A percentile compares a stretch with the other conserved stretches of the same genome.
These are phyloP conservation scores for Biscogniauxia sp. DNA, from an alignment of 2,329 filamentous ascomycete genomes.

Conservation along the genomic window DNA sequence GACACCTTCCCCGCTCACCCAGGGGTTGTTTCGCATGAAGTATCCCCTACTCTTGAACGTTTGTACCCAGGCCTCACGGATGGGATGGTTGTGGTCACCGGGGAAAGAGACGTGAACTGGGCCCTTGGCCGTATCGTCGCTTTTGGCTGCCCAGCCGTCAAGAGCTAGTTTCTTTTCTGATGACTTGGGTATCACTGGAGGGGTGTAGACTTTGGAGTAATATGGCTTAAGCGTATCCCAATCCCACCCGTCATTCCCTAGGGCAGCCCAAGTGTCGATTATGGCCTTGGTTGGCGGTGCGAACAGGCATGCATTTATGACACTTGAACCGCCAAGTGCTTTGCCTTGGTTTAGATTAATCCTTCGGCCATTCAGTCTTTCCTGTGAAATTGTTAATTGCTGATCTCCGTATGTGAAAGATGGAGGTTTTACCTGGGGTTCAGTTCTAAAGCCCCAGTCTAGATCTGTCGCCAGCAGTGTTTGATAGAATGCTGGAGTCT, in stretches of 20 bases:
- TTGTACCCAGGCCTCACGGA: slow-evolving; percentile 8
- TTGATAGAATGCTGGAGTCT: slow-evolving; percentile 9
- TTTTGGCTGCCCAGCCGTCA: slow-evolving; percentile 1
- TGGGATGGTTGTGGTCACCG: slow-evolving; percentile 2
- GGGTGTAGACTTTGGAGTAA: slow-evolving; percentile 25
- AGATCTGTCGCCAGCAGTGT: slow-evolving; percentile 5
- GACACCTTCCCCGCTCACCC: slow-evolving; percentile 4
- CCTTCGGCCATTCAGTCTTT: slow-evolving; percentile 1
- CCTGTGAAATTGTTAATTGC: neutral
- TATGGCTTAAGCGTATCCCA: slow-evolving; percentile 34
- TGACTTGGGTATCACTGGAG: neutral
- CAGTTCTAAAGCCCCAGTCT: slow-evolving; percentile 13
- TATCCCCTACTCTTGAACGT: slow-evolving; percentile 7
- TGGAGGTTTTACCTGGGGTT: slow-evolving; percentile 9
- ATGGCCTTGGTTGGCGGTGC: slow-evolving; percentile 4
- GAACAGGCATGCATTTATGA: slow-evolving; percentile 4
- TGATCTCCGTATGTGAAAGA: neutral
- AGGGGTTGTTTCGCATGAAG: slow-evolving; percentile 9
- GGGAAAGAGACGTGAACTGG: slow-evolving; percentile 10
- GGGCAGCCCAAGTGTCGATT: slow-evolving; percentile 35
- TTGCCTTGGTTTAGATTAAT: slow-evolving; percentile 8
- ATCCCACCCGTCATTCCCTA: slow-evolving; percentile 39
- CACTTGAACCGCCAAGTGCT: slow-evolving; percentile 8
- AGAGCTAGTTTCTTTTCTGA: slow-evolving; percentile 8
- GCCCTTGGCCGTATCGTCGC: neutral